Evolutionary conservation across 208 protist genomes (phyloP), one percentile per base, ranked within the genome.

Genomic region (Wallacemonas sp.): DNA sequence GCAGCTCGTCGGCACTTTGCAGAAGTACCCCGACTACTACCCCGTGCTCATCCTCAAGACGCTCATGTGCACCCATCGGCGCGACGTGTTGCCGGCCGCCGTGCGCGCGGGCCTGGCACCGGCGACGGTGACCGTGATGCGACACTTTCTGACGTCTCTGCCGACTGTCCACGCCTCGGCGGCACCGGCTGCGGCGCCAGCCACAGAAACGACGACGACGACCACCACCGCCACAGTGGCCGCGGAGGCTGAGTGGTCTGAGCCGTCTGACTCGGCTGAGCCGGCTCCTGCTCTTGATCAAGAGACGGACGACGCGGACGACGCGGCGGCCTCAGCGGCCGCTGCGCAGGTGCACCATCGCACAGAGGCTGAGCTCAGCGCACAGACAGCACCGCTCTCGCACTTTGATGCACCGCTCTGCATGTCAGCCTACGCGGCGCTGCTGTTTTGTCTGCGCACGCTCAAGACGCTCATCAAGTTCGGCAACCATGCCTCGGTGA

Each of bases 1-100:
- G 28, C 84, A 90, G 70, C 70, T 94, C 14, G 73, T 86, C 36
- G 80, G 87, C 25, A 67, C 91, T 7, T 54, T 95, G 49, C 65
- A 74, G 22, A 63, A 57, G 14, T 72, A 88, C 42, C 90, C 86
- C 4, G 61, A 80, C 22, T 95, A 93, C 63, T 84, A 84, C 67
- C 81, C 90, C 5, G 71, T 74, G 5, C 68, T 85, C 46, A 57
- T 92, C 26, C 74, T 92, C 20, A 76, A 75, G 28, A 84, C 81
- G 14, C 54, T 95, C n/a, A 76, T 77, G 16, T 72, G 74, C 52
- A 62, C 79, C 18, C 61, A 82, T 39, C 74, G 75, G 10, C 71
- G 72, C 10, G 80, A 81, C 55, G 67, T 82, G 44, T 76, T 78
- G 2, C 74, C 76, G 1, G 78, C 72, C 12, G 81, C 84, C 25